Evolutionary conservation across 1,284 basidiomycete genomes (phyloP).

Genomic region (Ganoderma lingzhi): DNA sequence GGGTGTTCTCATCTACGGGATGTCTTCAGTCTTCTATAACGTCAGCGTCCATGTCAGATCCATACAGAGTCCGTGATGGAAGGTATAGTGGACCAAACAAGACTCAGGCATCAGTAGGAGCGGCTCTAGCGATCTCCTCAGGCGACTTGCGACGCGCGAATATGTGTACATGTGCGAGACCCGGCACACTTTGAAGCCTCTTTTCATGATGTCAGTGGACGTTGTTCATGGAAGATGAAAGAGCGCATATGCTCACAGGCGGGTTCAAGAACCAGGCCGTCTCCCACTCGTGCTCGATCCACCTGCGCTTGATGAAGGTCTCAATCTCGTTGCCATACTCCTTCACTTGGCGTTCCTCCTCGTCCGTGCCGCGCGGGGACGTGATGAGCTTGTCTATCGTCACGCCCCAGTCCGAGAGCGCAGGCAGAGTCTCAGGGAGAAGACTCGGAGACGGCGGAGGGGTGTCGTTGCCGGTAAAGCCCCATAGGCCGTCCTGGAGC

Average conservation of each 20-base stretch:
- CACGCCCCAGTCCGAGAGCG: slow-evolving; percentile 73
- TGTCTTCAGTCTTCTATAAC: slow-evolving; percentile 8
- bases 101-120: slow-evolving; percentile 1
- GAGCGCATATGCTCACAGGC: slow-evolving; percentile 56
- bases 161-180: slow-evolving; percentile 82
- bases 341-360: slow-evolving; percentile 60
- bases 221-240: background rate
- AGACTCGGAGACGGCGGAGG: slow-evolving; percentile 70
- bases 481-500: slow-evolving; percentile 77
- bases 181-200: slow-evolving; percentile 82
- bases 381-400: slow-evolving; percentile 66
- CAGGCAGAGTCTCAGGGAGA: slow-evolving; percentile 64
- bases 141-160: slow-evolving; percentile 67
- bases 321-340: slow-evolving; percentile 65
- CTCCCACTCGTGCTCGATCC: slow-evolving; percentile 78
- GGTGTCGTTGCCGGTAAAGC: slow-evolving; percentile 69
- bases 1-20: background rate
- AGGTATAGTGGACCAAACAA: background rate
- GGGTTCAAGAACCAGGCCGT: slow-evolving; percentile 90
- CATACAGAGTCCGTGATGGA: background rate
- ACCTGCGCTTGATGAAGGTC: slow-evolving; percentile 66
- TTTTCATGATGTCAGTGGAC: slow-evolving; percentile 37
- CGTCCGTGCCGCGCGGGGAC: slow-evolving; percentile 54
- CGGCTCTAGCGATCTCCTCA: slow-evolving; percentile 36
- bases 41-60: slow-evolving; percentile 8